phyloP scores from a whole-genome alignment of 164 flowering plant genomes.

The Warburgia ugandensis region DNA sequence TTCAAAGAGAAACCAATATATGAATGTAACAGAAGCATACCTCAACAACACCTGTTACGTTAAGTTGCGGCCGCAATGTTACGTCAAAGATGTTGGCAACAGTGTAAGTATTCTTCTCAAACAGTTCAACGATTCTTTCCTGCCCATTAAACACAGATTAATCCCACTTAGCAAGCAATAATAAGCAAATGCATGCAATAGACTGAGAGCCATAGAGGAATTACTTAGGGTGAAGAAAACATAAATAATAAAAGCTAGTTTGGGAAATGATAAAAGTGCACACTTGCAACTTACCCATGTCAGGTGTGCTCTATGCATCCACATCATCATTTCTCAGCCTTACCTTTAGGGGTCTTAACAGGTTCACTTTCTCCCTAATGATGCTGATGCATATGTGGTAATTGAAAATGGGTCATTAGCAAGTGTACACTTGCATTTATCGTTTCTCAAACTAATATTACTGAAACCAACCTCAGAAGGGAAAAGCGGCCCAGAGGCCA shows the following conservation, averaged over 20 bases:
- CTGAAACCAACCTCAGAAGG: conserved; percentile 73
- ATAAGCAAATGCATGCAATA: not conserved
- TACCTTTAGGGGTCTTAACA: no score
- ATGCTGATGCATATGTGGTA: not conserved
- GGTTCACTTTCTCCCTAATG: not conserved
- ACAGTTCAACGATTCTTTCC: conserved; percentile 75
- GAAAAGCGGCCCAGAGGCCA: conserved; percentile 62
- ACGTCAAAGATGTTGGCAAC: conserved; percentile 95
- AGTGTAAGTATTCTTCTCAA: conserved; percentile 81
- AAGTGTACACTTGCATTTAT: no score
- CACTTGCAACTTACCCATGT: no score
- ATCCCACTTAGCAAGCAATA: conserved; percentile 12
- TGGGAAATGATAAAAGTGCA: no score
- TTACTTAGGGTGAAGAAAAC: not conserved
- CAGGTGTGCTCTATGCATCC: no score
- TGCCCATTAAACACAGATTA: conserved; percentile 31
- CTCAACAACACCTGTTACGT: conserved; percentile 86
- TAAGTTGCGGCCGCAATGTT: conserved; percentile 87
- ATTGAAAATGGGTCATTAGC: conserved; percentile 2
- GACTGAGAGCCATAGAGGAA: not conserved
- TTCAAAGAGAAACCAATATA: not conserved
- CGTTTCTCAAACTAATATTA: no score
- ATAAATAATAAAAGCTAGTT: not conserved
- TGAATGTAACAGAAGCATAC: conserved; percentile 24
- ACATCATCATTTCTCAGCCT: no score